These are phyloP conservation scores for Russula brevipes DNA, from an alignment of 768 basidiomycete species.

Conservation along the genomic window DNA sequence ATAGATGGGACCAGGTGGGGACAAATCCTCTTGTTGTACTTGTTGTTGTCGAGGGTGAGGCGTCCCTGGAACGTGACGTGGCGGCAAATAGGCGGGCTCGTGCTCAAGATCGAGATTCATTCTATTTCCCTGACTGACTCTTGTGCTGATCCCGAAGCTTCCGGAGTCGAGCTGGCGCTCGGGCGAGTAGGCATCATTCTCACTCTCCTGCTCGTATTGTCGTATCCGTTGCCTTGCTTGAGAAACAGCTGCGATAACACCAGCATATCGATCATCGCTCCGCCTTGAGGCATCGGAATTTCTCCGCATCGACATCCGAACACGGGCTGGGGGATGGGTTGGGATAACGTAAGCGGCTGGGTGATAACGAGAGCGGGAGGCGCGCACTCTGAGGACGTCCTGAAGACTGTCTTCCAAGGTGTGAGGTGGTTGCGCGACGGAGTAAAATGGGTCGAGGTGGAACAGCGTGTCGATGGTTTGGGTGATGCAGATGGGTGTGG, in stretches of 20 bases:
- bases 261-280: conserved; percentile 14
- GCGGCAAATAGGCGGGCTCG: conserved; percentile 9
- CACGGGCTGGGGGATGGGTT: conserved; percentile 4
- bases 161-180: conserved; percentile 2
- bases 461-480: conserved; percentile 20
- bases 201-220: background rate
- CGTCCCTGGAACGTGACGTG: conserved; percentile 21
- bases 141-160: conserved; percentile 18
- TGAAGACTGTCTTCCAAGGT: background rate
- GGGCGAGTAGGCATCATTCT: background rate
- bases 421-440: conserved; percentile 7
- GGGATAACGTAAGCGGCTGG: background rate
- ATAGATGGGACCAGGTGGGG: background rate
- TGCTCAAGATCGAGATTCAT: conserved; percentile 11
- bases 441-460: conserved; percentile 19
- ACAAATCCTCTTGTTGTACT: background rate
- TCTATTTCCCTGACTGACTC: background rate
- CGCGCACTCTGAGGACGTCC: conserved; percentile 16
- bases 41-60: conserved; percentile 10
- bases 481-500: conserved; percentile 9
- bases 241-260: conserved; percentile 6
- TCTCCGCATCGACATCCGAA: conserved; percentile 14
- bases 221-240: conserved; percentile 15
- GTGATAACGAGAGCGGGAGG: background rate
- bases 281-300: conserved; percentile 10